A percentile compares a stretch with the other conserved stretches of the same genome.
phyloP scores from a whole-genome alignment of 495 filamentous ascomycete genomes.

The Hypoxylon lienhwacheense region DNA sequence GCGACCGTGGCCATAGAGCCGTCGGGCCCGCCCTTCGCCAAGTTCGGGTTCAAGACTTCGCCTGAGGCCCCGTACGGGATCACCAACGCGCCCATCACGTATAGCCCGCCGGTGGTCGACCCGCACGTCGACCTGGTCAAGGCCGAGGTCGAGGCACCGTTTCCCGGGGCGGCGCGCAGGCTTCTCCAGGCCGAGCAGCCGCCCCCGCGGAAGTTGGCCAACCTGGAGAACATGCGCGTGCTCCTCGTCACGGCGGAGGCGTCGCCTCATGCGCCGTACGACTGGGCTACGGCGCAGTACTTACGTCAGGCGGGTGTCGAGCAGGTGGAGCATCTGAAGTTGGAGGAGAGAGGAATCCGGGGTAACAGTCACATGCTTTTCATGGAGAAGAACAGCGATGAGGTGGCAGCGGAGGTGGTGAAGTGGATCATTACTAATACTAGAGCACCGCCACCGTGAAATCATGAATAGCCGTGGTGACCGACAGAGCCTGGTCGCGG shows the following conservation, averaged over 20 bases:
- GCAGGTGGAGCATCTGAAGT: slow-evolving; percentile 46
- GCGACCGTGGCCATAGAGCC: slow-evolving; percentile 58
- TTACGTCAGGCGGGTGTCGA: slow-evolving; percentile 58
- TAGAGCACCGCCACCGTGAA: too few relatives aligned
- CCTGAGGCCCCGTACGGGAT: slow-evolving; percentile 47
- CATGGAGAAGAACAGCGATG: slow-evolving; percentile 61
- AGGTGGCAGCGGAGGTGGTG: slow-evolving; percentile 48
- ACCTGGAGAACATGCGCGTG: slow-evolving; percentile 51
- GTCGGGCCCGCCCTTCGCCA: slow-evolving; percentile 54
- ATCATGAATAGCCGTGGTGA: too few relatives aligned
- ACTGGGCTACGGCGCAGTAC: slow-evolving; percentile 58
- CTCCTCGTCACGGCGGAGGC: slow-evolving; percentile 55
- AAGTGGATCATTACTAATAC: slow-evolving; percentile 51
- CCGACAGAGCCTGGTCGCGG: too few relatives aligned
- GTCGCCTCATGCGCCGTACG: slow-evolving; percentile 59
- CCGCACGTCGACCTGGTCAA: slow-evolving; percentile 35
- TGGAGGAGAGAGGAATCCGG: slow-evolving; percentile 50
- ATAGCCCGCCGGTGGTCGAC: slow-evolving; percentile 44
- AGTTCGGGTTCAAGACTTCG: slow-evolving; percentile 33
- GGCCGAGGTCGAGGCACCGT: slow-evolving; percentile 27
- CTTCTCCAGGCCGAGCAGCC: slow-evolving; percentile 47
- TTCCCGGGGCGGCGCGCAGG: slow-evolving; percentile 41
- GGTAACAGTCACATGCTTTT: slow-evolving; percentile 65
- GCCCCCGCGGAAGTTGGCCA: slow-evolving; percentile 52
- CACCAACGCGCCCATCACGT: slow-evolving; percentile 54